Percentiles rank a stretch among this genome's conserved stretches.
phyloP scores from a whole-genome alignment of 139 green algal species.

The Mychonastes homosphaera region DNA sequence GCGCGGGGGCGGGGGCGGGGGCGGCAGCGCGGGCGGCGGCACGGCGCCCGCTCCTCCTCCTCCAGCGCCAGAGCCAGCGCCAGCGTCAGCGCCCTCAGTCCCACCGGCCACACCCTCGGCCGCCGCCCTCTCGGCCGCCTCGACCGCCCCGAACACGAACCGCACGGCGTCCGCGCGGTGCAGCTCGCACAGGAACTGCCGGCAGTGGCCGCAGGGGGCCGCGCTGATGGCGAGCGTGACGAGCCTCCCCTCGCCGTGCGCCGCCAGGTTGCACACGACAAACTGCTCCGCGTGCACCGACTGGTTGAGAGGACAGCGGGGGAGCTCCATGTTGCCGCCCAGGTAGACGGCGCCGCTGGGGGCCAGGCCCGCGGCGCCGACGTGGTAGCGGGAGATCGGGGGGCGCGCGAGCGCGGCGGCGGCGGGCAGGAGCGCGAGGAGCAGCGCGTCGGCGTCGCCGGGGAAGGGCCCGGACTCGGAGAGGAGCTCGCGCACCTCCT shows the following conservation, averaged over 20 bases:
- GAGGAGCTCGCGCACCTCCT: constrained; percentile 33
- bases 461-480: constrained; percentile 10
- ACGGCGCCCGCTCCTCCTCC: not conserved
- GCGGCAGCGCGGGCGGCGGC: no score
- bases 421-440: constrained; percentile 46
- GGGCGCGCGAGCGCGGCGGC: constrained; percentile 49
- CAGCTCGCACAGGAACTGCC: constrained; percentile 75
- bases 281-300: constrained; percentile 84
- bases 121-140: not conserved
- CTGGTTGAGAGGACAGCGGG: constrained; percentile 53
- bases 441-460: constrained; percentile 37
- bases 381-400: constrained; percentile 60
- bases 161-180: constrained; percentile 45
- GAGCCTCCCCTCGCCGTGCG: constrained; percentile 45
- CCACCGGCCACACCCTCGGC: not conserved
- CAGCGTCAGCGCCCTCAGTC: constrained; percentile 6
- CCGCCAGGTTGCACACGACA: constrained; percentile 54
- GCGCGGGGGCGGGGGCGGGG: not conserved
- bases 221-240: constrained; percentile 52
- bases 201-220: constrained; percentile 77
- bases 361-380: constrained; percentile 64
- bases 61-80: not conserved
- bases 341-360: constrained; percentile 64
- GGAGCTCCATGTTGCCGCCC: constrained; percentile 82
- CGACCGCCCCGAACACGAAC: constrained; percentile 43